A percentile compares a stretch with the other conserved stretches of the same genome.
Conservation (phyloP, 164 flowering plant genomes). For the Tinospora cordifolia region DNA sequence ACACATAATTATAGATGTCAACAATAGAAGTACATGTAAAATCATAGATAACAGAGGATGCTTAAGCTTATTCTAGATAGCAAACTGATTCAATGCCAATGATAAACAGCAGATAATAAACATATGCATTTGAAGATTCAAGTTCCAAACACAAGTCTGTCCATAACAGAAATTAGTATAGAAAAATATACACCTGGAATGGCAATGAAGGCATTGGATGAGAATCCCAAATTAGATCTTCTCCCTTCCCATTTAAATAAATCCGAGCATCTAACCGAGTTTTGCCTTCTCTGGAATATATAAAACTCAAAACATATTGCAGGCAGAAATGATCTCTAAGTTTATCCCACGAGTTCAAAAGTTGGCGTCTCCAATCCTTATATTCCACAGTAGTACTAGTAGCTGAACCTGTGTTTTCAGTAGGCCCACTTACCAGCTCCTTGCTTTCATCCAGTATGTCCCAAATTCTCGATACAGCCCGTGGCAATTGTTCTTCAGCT, state of each 20-base stretch:
- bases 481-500: constrained; percentile 71
- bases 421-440: constrained; percentile 35
- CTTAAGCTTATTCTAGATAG: background rate
- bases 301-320: constrained; percentile 87
- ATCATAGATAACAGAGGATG: background rate
- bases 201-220: constrained; percentile 87
- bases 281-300: constrained; percentile 83
- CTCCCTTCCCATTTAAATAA: constrained; percentile 56
- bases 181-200: constrained; percentile 61
- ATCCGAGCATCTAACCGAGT: constrained; percentile 65
- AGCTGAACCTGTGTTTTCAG: constrained; percentile 29
- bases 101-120: constrained; percentile 1
- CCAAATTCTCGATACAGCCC: constrained; percentile 51
- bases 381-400: constrained; percentile 39
- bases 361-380: constrained; percentile 91
- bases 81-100: background rate
- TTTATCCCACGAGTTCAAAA: constrained; percentile 80
- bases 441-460: constrained; percentile 32
- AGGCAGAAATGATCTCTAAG: constrained; percentile 84
- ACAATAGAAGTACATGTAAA: background rate
- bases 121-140: background rate
- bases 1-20: background rate
- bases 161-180: background rate
- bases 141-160: background rate
- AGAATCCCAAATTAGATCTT: constrained; percentile 51